Percentiles rank a stretch among this genome's conserved stretches.
These are phyloP conservation scores for Lycium ferocissimum DNA, from an alignment of 257 asterid genomes.

Conservation along the genomic window DNA sequence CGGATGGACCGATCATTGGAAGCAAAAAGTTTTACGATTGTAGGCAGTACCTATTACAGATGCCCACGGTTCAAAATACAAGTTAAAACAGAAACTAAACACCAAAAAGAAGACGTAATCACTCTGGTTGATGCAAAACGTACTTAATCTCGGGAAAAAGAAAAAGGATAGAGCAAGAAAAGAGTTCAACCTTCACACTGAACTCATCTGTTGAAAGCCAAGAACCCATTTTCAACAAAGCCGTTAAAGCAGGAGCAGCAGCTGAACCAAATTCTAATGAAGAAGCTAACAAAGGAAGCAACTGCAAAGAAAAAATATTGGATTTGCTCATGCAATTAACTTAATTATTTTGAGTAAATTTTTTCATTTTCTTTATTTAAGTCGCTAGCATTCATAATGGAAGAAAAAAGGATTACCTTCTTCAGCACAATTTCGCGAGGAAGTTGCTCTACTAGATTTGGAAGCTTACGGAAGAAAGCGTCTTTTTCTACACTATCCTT, in stretches of 20 bases:
- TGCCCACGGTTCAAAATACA: slow-evolving; percentile 11
- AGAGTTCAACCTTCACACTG: slow-evolving; percentile 67
- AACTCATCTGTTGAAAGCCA: slow-evolving; percentile 88
- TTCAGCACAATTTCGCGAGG: slow-evolving; percentile 95
- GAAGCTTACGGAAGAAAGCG: slow-evolving; percentile 94
- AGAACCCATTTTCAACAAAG: slow-evolving; percentile 89
- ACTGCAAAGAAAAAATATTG: slow-evolving; percentile 54
- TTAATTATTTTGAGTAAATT: background rate
- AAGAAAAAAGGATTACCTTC: slow-evolving; percentile 58
- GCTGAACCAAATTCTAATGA: slow-evolving; percentile 98
- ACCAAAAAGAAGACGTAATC: background rate
- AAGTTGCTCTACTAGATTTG: slow-evolving; percentile 94
- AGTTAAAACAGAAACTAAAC: slow-evolving; percentile 16
- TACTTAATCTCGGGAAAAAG: slow-evolving; percentile 12
- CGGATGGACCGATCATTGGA: slow-evolving; percentile 92
- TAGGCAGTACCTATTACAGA: slow-evolving; percentile 71
- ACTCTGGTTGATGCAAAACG: slow-evolving; percentile 21
- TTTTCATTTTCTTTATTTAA: slow-evolving; percentile 21
- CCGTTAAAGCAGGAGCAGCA: slow-evolving; percentile 96
- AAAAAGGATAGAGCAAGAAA: slow-evolving; percentile 8
- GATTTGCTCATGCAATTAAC: background rate
- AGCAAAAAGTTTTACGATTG: slow-evolving; percentile 88
- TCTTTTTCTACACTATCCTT: slow-evolving; percentile 99
- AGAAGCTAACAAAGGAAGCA: slow-evolving; percentile 93
- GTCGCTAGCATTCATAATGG: too few species aligned